These are phyloP conservation scores for Ceriops tagal DNA, from an alignment of 345 rosid species.

Conservation along the genomic window DNA sequence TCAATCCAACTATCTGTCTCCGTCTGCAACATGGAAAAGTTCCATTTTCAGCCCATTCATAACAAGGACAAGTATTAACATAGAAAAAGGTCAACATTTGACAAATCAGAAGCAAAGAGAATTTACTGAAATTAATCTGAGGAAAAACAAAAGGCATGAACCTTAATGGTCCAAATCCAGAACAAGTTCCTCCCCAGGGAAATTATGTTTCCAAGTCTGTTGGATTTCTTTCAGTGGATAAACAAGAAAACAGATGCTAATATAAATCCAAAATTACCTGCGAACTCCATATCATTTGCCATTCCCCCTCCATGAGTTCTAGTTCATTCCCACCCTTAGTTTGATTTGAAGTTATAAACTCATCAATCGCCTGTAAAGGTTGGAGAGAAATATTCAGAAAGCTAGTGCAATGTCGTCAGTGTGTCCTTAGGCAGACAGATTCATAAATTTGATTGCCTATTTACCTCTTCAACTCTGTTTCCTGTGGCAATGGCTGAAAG, in stretches of 20 bases:
- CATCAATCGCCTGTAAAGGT: slow-evolving; percentile 61
- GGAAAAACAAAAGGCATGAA: neutral
- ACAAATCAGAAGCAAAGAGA: neutral
- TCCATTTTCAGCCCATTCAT: neutral
- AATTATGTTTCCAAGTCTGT: too few relatives aligned
- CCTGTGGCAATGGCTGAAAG: slow-evolving; percentile 67
- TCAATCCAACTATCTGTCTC: slow-evolving; percentile 97
- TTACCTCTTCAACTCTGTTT: slow-evolving; percentile 53
- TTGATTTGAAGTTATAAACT: slow-evolving; percentile 43
- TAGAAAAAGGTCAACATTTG: neutral
- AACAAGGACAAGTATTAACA: neutral
- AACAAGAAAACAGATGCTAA: neutral
- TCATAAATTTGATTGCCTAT: neutral
- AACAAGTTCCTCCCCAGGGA: too few relatives aligned
- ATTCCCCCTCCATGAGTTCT: slow-evolving; percentile 74
- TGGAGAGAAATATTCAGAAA: neutral
- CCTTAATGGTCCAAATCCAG: neutral
- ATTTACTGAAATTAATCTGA: neutral
- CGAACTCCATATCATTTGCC: slow-evolving; percentile 99
- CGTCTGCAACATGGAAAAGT: slow-evolving; percentile 35
- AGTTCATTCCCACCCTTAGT: slow-evolving; percentile 33
- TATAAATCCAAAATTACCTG: slow-evolving; percentile 44
- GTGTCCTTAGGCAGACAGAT: neutral
- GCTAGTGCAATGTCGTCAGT: neutral
- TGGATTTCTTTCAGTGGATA: neutral